Percentiles rank a stretch among this genome's conserved stretches.
These are phyloP conservation scores for Carex pumila DNA, from an alignment of 176 grass and related monocot species.

Conservation along the genomic window DNA sequence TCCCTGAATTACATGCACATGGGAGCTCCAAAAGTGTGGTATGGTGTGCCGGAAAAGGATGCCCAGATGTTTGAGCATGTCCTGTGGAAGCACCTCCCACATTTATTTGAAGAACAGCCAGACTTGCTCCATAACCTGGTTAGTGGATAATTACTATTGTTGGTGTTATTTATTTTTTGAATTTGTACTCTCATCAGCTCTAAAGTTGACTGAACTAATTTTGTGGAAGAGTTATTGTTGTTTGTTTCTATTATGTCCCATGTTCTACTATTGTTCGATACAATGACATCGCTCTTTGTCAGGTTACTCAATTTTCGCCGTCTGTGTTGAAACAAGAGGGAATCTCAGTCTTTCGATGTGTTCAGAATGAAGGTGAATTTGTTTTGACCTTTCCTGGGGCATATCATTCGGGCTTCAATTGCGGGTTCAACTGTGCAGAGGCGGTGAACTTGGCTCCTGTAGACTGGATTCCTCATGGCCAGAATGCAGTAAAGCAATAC, in stretches of 20 bases:
- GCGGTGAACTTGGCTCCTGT: constrained; percentile 87
- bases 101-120: constrained; percentile 82
- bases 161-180: neutral
- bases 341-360: constrained; percentile 74
- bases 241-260: neutral
- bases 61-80: constrained; percentile 56
- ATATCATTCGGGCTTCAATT: constrained; percentile 94
- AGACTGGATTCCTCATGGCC: constrained; percentile 92
- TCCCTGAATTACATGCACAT: constrained; percentile 91
- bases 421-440: constrained; percentile 97
- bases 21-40: constrained; percentile 92
- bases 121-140: constrained; percentile 95
- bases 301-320: constrained; percentile 92
- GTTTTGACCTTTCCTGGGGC: constrained; percentile 89
- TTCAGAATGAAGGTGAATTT: constrained; percentile 81
- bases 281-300: neutral
- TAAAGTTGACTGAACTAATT: neutral
- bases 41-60: constrained; percentile 85
- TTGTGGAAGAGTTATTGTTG: neutral
- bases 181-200: neutral
- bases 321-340: constrained; percentile 74
- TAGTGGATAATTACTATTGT: constrained; percentile 13
- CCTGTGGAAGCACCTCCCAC: constrained; percentile 77
- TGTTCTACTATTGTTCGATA: neutral
- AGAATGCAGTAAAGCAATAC: constrained; percentile 75